A percentile compares a stretch with the other conserved stretches of the same genome.
Evolutionary conservation across 352 stramenopile species (phyloP).

Genomic region (Blastocystis sp.): DNA sequence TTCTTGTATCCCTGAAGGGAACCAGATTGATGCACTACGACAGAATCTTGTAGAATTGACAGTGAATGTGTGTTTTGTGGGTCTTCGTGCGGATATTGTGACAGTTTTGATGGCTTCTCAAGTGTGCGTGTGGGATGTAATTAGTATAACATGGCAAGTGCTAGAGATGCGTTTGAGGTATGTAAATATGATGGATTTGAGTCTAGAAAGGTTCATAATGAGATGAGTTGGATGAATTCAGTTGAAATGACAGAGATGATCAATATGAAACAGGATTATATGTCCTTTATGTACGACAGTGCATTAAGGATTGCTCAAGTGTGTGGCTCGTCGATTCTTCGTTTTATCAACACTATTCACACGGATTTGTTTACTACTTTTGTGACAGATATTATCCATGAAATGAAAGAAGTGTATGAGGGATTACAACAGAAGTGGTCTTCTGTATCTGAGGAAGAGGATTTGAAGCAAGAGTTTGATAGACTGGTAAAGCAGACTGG

Average conservation of each 20-base stretch:
- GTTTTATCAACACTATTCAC: neutral
- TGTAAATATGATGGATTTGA: neutral
- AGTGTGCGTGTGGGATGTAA: conserved; percentile 34
- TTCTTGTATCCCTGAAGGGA: conserved; percentile 20
- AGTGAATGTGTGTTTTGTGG: neutral
- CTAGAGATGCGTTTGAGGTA: conserved; percentile 32
- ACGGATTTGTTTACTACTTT: neutral
- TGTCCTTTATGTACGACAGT: conserved; percentile 10
- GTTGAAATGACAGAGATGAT: neutral
- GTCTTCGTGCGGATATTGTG: neutral
- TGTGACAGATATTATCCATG: neutral
- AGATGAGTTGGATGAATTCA: conserved; percentile 66
- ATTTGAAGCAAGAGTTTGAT: neutral
- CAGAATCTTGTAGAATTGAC: neutral
- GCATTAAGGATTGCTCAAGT: conserved; percentile 5
- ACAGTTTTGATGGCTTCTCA: conserved; percentile 29
- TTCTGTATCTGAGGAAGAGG: conserved; percentile 32
- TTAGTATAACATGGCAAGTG: conserved; percentile 21
- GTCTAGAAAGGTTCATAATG: conserved; percentile 35
- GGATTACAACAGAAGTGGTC: neutral
- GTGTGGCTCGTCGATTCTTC: neutral
- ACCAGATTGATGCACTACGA: conserved; percentile 1
- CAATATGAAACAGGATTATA: neutral
- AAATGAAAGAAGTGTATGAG: neutral
- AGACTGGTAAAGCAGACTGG: conserved; percentile 53